These are phyloP conservation scores for Shiraia bambusicola DNA, from an alignment of 2,329 filamentous ascomycete genomes.

Conservation along the genomic window DNA sequence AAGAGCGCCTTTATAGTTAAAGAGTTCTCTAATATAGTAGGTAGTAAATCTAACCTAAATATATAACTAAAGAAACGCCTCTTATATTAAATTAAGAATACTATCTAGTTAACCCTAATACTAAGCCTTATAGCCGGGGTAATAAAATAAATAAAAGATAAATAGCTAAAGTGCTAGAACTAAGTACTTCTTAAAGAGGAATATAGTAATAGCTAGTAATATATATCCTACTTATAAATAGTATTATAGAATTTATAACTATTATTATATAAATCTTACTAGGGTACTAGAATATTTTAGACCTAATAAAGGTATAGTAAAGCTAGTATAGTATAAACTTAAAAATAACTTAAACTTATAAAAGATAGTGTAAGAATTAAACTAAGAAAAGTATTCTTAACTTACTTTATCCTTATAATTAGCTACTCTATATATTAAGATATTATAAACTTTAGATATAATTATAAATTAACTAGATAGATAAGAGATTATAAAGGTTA, in stretches of 20 bases:
- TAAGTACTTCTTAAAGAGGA: conserved; percentile 2
- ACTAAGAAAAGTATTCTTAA: background rate
- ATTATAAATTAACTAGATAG: background rate
- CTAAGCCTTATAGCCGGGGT: background rate
- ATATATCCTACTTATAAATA: conserved; percentile 4
- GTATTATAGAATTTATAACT: conserved; percentile 2
- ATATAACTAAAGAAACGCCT: background rate
- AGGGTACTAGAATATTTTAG: conserved; percentile 2
- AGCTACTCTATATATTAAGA: conserved; percentile 1
- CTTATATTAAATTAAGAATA: background rate
- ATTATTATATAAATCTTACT: conserved; percentile 2
- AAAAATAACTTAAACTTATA: conserved; percentile 5
- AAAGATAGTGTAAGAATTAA: background rate
- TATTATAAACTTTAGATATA: background rate
- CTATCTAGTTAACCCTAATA: conserved; percentile 2
- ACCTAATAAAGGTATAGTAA: conserved; percentile 1
- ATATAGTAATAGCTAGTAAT: conserved; percentile 3
- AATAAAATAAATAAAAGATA: conserved; percentile 3
- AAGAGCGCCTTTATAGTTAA: background rate
- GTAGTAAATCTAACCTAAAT: conserved; percentile 1
- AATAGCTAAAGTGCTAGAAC: conserved; percentile 5
- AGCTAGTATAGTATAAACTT: conserved; percentile 4
- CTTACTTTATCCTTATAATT: background rate
- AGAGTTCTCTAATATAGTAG: background rate
- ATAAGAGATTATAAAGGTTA: background rate